phyloP scores from a whole-genome alignment of 306 rosid species.

The Quercus glauca region DNA sequence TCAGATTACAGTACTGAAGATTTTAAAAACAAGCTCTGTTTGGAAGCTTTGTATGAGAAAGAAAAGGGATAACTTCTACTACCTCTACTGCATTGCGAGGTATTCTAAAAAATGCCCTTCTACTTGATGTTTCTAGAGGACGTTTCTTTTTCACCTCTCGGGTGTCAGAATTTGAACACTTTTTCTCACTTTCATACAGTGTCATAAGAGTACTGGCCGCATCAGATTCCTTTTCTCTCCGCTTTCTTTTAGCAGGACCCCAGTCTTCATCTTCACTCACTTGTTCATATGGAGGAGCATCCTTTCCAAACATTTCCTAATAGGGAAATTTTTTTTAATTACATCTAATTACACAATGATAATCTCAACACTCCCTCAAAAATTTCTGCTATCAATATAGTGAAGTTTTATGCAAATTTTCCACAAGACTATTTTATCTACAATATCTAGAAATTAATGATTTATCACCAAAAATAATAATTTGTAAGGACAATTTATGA shows the following conservation, averaged over 20 bases:
- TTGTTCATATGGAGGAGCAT: slow-evolving; percentile 60
- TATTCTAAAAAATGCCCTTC: slow-evolving; percentile 62
- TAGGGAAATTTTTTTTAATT: not conserved
- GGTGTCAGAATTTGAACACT: slow-evolving; percentile 25
- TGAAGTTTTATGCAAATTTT: slow-evolving; percentile 1
- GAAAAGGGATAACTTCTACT: slow-evolving; percentile 18
- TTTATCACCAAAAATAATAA: not conserved
- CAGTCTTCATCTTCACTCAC: slow-evolving; percentile 92
- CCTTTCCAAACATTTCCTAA: slow-evolving; percentile 95
- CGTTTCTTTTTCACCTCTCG: slow-evolving; percentile 14
- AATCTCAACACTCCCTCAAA: not conserved
- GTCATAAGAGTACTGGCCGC: slow-evolving; percentile 84
- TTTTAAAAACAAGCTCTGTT: not conserved
- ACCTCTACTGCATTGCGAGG: slow-evolving; percentile 80
- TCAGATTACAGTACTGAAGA: not conserved
- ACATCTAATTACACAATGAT: slow-evolving; percentile 7
- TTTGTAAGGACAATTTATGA: not conserved
- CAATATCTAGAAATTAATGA: not conserved
- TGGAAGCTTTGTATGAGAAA: not conserved
- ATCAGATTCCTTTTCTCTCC: slow-evolving; percentile 76
- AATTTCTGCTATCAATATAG: not conserved
- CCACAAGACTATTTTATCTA: not conserved
- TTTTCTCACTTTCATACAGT: slow-evolving; percentile 62
- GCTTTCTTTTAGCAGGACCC: slow-evolving; percentile 78
- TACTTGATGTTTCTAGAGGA: slow-evolving; percentile 31